phyloP scores from a whole-genome alignment of 139 green algal genomes.

The Limnomonas spitsbergensis region DNA sequence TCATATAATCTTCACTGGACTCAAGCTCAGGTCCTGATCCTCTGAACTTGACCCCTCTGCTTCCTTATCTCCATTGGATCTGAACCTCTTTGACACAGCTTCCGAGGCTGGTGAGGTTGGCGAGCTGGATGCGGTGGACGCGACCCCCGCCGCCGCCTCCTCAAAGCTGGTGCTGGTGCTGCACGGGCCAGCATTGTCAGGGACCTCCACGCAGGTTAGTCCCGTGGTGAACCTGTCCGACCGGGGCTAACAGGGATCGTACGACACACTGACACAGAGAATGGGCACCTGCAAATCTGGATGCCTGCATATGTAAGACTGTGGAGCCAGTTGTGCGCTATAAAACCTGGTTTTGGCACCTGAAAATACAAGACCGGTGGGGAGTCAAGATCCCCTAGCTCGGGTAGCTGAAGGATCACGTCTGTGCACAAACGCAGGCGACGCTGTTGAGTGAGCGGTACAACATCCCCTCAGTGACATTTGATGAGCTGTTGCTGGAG shows the following conservation, averaged over 20 bases:
- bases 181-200: slow-evolving; percentile 33
- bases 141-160: not conserved
- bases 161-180: slow-evolving; percentile 25
- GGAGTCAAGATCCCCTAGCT: too few relatives aligned
- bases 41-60: not conserved
- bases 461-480: slow-evolving; percentile 27
- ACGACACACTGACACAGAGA: too few relatives aligned
- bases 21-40: not conserved
- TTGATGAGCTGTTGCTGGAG: slow-evolving; percentile 54
- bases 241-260: too few relatives aligned
- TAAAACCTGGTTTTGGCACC: too few relatives aligned
- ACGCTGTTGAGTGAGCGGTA: slow-evolving; percentile 53
- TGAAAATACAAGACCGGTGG: too few relatives aligned
- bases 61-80: too few relatives aligned
- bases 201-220: slow-evolving; percentile 40
- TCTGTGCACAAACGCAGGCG: slow-evolving; percentile 42
- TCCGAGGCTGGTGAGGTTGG: slow-evolving; percentile 53
- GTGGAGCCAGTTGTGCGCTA: too few relatives aligned
- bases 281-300: too few relatives aligned
- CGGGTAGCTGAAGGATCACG: not conserved
- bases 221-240: slow-evolving; percentile 52
- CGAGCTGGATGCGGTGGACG: slow-evolving; percentile 32
- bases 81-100: too few relatives aligned
- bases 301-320: too few relatives aligned
- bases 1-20: not conserved